Evolutionary conservation across 139 green algal genomes (phyloP).

Genomic region (Chlamydomonas urium): DNA sequence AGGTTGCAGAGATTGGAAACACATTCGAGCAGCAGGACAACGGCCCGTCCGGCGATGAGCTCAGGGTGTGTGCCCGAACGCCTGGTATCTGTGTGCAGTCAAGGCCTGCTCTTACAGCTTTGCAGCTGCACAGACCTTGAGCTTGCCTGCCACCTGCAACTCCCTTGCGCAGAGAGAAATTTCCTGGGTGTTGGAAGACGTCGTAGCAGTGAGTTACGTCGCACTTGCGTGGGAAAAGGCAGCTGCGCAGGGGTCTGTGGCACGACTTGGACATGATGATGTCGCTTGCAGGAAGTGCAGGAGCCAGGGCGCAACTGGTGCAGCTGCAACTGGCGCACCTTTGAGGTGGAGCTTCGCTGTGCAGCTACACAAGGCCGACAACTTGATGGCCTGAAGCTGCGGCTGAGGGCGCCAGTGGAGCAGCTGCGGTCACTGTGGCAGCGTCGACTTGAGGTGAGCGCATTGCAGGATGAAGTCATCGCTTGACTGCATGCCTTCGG

Average conservation of each 20-base stretch:
- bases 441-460: not conserved
- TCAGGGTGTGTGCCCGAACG: too few species aligned
- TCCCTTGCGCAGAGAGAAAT: slow-evolving; percentile 3
- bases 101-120: too few species aligned
- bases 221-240: not conserved
- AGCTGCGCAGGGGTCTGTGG: not conserved
- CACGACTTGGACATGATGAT: not conserved
- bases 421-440: not conserved
- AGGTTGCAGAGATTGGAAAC: too few species aligned
- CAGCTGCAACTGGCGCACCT: not conserved
- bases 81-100: too few species aligned
- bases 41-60: too few species aligned
- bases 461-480: not conserved
- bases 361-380: not conserved
- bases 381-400: not conserved
- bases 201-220: not conserved
- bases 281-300: not conserved
- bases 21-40: too few species aligned
- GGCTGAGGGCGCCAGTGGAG: not conserved
- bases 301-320: not conserved
- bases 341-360: not conserved
- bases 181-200: slow-evolving; percentile 7
- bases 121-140: too few species aligned
- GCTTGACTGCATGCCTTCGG: not conserved
- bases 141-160: too few species aligned